These are phyloP conservation scores for Rhizophora apiculata DNA, from an alignment of 345 rosid genomes.

Conservation along the genomic window DNA sequence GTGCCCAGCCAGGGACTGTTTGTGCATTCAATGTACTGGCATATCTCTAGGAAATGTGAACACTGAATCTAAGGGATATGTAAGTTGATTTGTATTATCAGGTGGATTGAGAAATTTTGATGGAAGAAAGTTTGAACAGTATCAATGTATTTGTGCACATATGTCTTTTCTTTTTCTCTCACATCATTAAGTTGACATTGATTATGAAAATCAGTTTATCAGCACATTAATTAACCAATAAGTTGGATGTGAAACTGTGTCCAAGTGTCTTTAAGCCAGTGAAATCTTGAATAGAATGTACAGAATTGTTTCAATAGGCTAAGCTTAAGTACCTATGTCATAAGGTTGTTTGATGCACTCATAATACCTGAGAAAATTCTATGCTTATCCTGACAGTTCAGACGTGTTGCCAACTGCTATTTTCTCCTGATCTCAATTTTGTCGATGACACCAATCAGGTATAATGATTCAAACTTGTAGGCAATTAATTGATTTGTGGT, in stretches of 20 bases:
- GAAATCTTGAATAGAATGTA: background rate
- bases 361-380: conserved; percentile 28
- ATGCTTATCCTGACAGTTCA: conserved; percentile 73
- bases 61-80: background rate
- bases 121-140: background rate
- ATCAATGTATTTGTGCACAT: background rate
- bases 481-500: background rate
- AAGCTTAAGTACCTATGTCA: background rate
- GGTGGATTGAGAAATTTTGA: background rate
- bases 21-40: background rate
- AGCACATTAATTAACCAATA: background rate
- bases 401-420: conserved; percentile 98
- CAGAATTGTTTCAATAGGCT: conserved; percentile 3
- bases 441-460: conserved; percentile 97
- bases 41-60: background rate
- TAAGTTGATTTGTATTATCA: background rate
- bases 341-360: background rate
- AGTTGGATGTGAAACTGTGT: background rate
- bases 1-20: background rate
- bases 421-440: conserved; percentile 90
- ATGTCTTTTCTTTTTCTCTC: background rate
- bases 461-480: conserved; percentile 14
- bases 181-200: background rate
- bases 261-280: background rate
- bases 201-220: no score